A percentile compares a stretch with the other conserved stretches of the same genome.
Evolutionary conservation across 805 yeast species (phyloP).

Genomic region (Candida ascalaphidarum): DNA sequence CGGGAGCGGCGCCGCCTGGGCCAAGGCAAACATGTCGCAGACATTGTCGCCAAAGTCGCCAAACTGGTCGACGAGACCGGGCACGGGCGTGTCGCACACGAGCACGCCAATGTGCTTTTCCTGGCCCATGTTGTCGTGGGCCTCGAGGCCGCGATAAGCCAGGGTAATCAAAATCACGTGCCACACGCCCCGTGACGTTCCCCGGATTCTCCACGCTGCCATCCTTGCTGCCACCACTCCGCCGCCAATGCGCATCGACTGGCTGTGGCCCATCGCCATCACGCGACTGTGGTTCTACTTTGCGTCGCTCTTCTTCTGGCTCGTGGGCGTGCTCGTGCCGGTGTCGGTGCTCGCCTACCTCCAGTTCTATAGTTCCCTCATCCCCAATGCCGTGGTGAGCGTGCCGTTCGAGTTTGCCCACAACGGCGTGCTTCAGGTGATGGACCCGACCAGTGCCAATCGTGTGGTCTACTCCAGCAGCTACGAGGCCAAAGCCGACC

Average conservation of each 20-base stretch:
- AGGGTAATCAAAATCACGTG: no score
- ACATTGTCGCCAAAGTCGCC: constrained; percentile 52
- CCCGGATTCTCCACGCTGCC: constrained; percentile 1
- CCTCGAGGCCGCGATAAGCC: no score
- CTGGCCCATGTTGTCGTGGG: no score
- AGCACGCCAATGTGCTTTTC: constrained; percentile 28
- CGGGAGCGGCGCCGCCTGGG: constrained; percentile 5
- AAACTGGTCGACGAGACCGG: constrained; percentile 16
- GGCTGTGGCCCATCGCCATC: no score
- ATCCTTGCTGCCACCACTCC: not conserved
- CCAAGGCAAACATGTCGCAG: constrained; percentile 15
- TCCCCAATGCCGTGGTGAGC: constrained; percentile 15
- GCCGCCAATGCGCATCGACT: constrained; percentile 1
- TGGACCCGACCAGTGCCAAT: constrained; percentile 4
- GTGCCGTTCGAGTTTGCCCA: constrained; percentile 11
- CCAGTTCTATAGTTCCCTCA: constrained; percentile 23
- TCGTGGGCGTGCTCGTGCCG: constrained; percentile 23
- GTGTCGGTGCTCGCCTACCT: constrained; percentile 25
- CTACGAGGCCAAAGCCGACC: constrained; percentile 9
- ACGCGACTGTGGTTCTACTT: constrained; percentile 2
- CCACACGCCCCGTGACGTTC: no score
- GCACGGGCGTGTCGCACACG: constrained; percentile 30
- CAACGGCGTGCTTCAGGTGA: constrained; percentile 11
- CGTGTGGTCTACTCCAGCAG: constrained; percentile 5
- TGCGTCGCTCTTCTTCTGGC: constrained; percentile 8